Conservation (phyloP, 2,329 filamentous ascomycete genomes). For the Tolypocladium endophyticum region DNA sequence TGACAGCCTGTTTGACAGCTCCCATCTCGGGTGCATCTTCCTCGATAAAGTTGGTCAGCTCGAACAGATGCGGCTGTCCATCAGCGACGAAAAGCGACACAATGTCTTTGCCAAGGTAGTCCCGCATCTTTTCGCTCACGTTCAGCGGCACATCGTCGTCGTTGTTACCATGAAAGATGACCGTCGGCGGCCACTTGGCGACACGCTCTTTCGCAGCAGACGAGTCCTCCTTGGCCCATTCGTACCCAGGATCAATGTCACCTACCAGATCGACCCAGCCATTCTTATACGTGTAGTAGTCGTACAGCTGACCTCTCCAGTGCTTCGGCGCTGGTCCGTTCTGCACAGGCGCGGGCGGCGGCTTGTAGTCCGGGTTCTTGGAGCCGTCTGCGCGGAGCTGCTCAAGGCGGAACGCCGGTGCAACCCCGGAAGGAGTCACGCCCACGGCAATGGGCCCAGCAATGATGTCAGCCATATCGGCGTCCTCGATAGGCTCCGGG, state of each 20-base stretch:
- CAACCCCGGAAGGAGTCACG: conserved; percentile 4
- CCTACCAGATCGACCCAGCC: conserved; percentile 15
- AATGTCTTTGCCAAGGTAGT: conserved; percentile 13
- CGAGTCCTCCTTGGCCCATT: conserved; percentile 12
- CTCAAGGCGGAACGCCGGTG: conserved; percentile 13
- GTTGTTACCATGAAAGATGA: conserved; percentile 21
- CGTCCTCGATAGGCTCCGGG: conserved; percentile 14
- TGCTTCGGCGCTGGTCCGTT: neutral
- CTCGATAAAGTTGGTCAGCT: conserved; percentile 18
- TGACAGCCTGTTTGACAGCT: conserved; percentile 12
- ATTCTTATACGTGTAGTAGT: conserved; percentile 22
- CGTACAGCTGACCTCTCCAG: conserved; percentile 16
- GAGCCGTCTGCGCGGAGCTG: conserved; percentile 15
- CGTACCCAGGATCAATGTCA: conserved; percentile 18
- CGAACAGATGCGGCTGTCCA: conserved; percentile 17
- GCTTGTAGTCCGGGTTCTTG: conserved; percentile 13
- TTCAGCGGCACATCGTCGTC: conserved; percentile 17
- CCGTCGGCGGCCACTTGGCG: conserved; percentile 19
- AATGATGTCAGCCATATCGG: conserved; percentile 13
- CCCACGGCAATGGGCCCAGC: conserved; percentile 13
- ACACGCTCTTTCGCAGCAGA: conserved; percentile 4
- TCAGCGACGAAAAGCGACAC: conserved; percentile 15
- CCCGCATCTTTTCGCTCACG: conserved; percentile 16
- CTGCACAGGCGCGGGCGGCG: neutral
- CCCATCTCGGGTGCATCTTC: conserved; percentile 16